A percentile compares a stretch with the other conserved stretches of the same genome.
phyloP scores from a whole-genome alignment of 139 green algal genomes.

The Haematococcus lacustris region DNA sequence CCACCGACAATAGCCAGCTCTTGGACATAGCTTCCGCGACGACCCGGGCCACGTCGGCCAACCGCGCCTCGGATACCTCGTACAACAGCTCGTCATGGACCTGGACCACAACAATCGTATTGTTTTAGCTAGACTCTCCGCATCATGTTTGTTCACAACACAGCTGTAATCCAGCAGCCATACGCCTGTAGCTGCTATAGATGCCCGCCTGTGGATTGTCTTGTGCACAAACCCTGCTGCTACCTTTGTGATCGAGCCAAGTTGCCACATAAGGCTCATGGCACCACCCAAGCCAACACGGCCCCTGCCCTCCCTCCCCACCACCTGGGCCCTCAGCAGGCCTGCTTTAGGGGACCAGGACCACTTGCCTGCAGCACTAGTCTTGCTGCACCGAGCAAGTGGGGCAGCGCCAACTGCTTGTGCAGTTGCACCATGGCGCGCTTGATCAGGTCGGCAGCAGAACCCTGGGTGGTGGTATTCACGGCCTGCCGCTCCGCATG shows the following conservation, averaged over 20 bases:
- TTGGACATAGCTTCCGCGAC: slow-evolving; percentile 55
- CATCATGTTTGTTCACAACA: neutral
- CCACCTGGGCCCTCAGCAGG: too few species aligned
- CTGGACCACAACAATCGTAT: slow-evolving; percentile 23
- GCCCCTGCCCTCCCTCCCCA: too few species aligned
- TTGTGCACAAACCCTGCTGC: too few species aligned
- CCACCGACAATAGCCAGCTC: slow-evolving; percentile 38
- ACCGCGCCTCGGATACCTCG: slow-evolving; percentile 40
- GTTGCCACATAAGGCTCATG: too few species aligned
- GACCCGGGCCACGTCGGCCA: slow-evolving; percentile 27
- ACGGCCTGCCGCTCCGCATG: slow-evolving; percentile 58
- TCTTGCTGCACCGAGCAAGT: neutral
- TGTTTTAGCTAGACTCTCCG: neutral
- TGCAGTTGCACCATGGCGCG: slow-evolving; percentile 40
- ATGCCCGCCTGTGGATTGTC: too few species aligned
- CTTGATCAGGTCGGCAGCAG: slow-evolving; percentile 76
- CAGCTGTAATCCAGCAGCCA: too few species aligned
- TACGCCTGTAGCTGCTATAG: too few species aligned
- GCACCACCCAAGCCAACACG: too few species aligned
- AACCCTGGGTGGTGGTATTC: slow-evolving; percentile 68
- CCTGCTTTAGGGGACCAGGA: too few species aligned
- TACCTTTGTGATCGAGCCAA: too few species aligned
- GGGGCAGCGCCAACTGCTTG: neutral
- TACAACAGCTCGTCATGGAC: slow-evolving; percentile 88
- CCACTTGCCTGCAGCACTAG: too few species aligned